Conservation (phyloP, 2,329 filamentous ascomycete species). For the Cryphonectria japonica region DNA sequence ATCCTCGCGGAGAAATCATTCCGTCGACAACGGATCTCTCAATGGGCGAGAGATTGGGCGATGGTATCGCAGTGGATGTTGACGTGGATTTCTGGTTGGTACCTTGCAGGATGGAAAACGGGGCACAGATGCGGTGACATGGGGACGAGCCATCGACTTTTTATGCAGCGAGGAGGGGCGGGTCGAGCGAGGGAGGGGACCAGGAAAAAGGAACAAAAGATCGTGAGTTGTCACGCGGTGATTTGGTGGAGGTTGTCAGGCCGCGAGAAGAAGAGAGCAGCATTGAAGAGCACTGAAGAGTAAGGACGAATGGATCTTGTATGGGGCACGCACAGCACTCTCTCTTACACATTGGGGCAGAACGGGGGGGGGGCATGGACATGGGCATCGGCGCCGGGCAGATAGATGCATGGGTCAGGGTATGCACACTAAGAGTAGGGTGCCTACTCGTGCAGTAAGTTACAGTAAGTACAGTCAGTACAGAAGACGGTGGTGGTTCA, state of each 20-base stretch:
- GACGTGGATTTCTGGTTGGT: slow-evolving; percentile 10
- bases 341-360: no score
- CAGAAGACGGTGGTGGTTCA: no score
- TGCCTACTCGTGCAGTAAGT: no score
- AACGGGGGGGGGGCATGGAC: not conserved
- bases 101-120: slow-evolving; percentile 13
- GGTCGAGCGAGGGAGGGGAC: not conserved
- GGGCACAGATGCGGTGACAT: slow-evolving; percentile 19
- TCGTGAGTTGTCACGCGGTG: slow-evolving; percentile 29
- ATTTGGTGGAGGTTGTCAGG: slow-evolving; percentile 15
- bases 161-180: slow-evolving; percentile 10
- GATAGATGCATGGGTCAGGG: not conserved
- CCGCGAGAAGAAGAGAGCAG: not conserved
- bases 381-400: not conserved
- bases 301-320: not conserved
- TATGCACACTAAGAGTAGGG: no score
- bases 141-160: slow-evolving; percentile 18
- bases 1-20: slow-evolving; percentile 8
- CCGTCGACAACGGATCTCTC: slow-evolving; percentile 5
- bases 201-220: slow-evolving; percentile 9
- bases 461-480: no score
- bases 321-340: no score
- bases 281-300: not conserved
- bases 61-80: slow-evolving; percentile 9
- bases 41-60: slow-evolving; percentile 22